Percentiles rank a stretch among this genome's conserved stretches.
phyloP scores from a whole-genome alignment of 495 filamentous ascomycete species.

The Hyaloscypha finlandica region DNA sequence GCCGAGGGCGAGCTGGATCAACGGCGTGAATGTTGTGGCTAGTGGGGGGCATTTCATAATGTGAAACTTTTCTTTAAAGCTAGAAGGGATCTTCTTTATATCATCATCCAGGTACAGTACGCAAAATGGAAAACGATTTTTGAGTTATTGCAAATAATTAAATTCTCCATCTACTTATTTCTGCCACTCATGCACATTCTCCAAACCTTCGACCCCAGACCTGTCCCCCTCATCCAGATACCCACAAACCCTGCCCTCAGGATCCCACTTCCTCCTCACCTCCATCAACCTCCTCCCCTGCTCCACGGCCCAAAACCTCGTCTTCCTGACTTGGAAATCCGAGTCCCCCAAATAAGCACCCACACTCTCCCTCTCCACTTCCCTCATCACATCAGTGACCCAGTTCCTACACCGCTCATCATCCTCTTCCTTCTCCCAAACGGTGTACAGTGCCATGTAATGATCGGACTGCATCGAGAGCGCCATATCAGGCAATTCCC shows the following conservation, averaged over 20 bases:
- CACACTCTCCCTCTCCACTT: constrained; percentile 38
- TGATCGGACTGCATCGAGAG: constrained; percentile 54
- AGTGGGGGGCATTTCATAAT: constrained; percentile 39
- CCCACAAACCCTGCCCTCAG: constrained; percentile 42
- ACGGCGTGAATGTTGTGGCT: constrained; percentile 41
- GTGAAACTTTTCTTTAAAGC: neutral
- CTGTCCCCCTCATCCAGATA: constrained; percentile 44
- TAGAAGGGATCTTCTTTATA: too few species aligned
- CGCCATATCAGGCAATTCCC: constrained; percentile 46
- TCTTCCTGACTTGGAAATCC: constrained; percentile 47
- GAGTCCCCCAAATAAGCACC: constrained; percentile 56
- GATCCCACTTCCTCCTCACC: constrained; percentile 49
- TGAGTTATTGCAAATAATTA: too few species aligned
- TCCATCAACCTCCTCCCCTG: constrained; percentile 37
- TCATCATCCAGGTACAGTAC: too few species aligned
- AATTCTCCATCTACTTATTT: neutral
- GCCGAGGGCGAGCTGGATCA: constrained; percentile 44
- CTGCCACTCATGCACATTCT: constrained; percentile 33
- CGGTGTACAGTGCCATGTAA: constrained; percentile 53
- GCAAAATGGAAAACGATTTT: too few species aligned
- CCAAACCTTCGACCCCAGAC: constrained; percentile 36
- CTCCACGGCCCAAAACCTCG: constrained; percentile 47
- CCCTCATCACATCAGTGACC: constrained; percentile 43
- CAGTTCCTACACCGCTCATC: constrained; percentile 44
- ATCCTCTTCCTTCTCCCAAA: constrained; percentile 50